A percentile compares a stretch with the other conserved stretches of the same genome.
Conservation (phyloP, 345 rosid species). For the Ricinus communis region DNA sequence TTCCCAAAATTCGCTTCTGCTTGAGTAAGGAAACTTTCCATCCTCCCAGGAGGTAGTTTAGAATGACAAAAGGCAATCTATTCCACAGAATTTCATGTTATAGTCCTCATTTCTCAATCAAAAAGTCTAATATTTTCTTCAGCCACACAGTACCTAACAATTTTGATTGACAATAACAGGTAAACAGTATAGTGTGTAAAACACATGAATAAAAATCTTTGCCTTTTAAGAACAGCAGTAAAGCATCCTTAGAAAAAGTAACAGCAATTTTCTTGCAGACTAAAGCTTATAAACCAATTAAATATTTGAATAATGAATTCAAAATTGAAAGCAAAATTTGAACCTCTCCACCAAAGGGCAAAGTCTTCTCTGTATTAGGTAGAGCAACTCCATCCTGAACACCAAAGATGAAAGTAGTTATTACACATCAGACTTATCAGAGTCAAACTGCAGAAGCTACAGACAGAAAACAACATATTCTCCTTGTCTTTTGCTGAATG, state of each 20-base stretch:
- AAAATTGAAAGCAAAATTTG: slow-evolving; percentile 27
- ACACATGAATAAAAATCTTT: neutral
- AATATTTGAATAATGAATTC: slow-evolving; percentile 1
- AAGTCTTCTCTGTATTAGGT: slow-evolving; percentile 87
- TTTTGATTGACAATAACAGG: neutral
- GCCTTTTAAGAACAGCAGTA: neutral
- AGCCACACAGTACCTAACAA: neutral
- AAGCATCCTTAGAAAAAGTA: slow-evolving; percentile 6
- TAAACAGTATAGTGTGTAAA: neutral
- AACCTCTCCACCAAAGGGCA: slow-evolving; percentile 98
- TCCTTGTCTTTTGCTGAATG: too few species aligned
- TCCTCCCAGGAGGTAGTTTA: slow-evolving; percentile 1
- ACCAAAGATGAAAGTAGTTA: slow-evolving; percentile 16
- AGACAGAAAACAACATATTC: too few species aligned
- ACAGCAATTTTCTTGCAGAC: slow-evolving; percentile 3
- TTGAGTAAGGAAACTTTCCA: neutral
- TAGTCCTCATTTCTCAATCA: too few species aligned
- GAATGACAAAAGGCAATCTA: slow-evolving; percentile 2
- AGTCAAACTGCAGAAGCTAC: neutral
- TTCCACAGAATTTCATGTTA: too few species aligned
- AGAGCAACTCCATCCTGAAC: slow-evolving; percentile 90
- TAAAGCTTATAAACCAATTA: slow-evolving; percentile 12
- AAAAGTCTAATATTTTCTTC: neutral
- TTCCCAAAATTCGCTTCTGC: neutral
- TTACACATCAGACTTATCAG: slow-evolving; percentile 3